Conservation (phyloP, 2,329 filamentous ascomycete genomes). For the Pseudogymnoascus sp. region DNA sequence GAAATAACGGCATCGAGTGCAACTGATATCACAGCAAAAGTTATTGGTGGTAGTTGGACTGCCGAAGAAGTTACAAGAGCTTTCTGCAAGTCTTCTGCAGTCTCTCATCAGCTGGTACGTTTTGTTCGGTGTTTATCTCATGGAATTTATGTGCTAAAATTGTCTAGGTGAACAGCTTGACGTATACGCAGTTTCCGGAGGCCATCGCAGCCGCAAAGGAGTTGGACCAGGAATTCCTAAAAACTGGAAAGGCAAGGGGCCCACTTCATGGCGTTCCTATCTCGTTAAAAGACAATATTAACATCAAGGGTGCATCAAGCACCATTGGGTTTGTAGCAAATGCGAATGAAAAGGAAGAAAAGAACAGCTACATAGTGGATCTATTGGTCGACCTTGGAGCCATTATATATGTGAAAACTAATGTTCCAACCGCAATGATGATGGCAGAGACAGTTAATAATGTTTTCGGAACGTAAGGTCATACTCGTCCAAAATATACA, state of each 20-base stretch:
- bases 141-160: background rate
- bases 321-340: constrained; percentile 49
- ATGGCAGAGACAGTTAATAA: constrained; percentile 51
- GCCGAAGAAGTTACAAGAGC: constrained; percentile 44
- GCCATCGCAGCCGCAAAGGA: constrained; percentile 37
- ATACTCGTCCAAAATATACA: constrained; percentile 44
- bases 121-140: background rate
- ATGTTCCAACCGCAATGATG: constrained; percentile 51
- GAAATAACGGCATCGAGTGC: constrained; percentile 37
- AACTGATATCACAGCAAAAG: constrained; percentile 29
- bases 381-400: constrained; percentile 54
- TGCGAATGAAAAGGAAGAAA: constrained; percentile 40
- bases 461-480: constrained; percentile 39
- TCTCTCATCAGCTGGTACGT: constrained; percentile 45
- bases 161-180: constrained; percentile 35
- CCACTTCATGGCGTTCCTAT: constrained; percentile 56
- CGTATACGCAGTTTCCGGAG: constrained; percentile 41
- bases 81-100: constrained; percentile 48
- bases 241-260: constrained; percentile 38
- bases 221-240: constrained; percentile 37
- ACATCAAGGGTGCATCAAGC: constrained; percentile 41
- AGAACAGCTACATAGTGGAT: constrained; percentile 40
- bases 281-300: constrained; percentile 53
- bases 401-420: constrained; percentile 61
- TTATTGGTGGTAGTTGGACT: constrained; percentile 36